These are phyloP conservation scores for Clonostachys solani DNA, from an alignment of 2,329 filamentous ascomycete species.

Conservation along the genomic window DNA sequence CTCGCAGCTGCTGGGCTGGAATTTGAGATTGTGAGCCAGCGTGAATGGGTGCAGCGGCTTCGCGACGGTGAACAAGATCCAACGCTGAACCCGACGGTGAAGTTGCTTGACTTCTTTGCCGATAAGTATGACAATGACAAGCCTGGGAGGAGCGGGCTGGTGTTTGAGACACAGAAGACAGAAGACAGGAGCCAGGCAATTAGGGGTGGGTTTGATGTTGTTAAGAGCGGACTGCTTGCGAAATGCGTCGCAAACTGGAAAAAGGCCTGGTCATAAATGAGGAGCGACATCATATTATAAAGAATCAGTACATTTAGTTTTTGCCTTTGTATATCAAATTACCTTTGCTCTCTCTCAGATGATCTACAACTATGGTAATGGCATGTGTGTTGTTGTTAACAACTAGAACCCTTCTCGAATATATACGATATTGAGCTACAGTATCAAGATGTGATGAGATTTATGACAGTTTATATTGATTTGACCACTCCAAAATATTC, in stretches of 20 bases:
- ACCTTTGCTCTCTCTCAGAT: no score
- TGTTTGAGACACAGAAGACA: slow-evolving; percentile 29
- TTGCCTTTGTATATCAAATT: no score
- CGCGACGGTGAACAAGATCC: slow-evolving; percentile 41
- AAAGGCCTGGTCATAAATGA: not conserved
- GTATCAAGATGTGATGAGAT: no score
- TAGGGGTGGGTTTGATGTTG: slow-evolving; percentile 24
- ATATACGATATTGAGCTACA: no score
- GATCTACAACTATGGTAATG: no score
- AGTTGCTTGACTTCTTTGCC: slow-evolving; percentile 45
- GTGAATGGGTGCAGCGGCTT: slow-evolving; percentile 39
- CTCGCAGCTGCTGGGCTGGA: slow-evolving; percentile 36
- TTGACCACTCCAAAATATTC: no score
- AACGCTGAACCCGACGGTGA: slow-evolving; percentile 42
- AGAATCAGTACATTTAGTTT: no score
- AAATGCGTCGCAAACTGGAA: slow-evolving; percentile 14
- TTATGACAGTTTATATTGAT: no score
- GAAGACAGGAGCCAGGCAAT: slow-evolving; percentile 22
- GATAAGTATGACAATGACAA: slow-evolving; percentile 44
- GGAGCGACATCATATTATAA: no score
- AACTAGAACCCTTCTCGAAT: no score
- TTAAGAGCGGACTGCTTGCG: slow-evolving; percentile 26
- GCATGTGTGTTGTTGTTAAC: no score
- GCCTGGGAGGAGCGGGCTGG: slow-evolving; percentile 24
- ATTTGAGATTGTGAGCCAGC: slow-evolving; percentile 34